Conservation (phyloP, 305 asterid genomes). For the Fraxinus dipetala region DNA sequence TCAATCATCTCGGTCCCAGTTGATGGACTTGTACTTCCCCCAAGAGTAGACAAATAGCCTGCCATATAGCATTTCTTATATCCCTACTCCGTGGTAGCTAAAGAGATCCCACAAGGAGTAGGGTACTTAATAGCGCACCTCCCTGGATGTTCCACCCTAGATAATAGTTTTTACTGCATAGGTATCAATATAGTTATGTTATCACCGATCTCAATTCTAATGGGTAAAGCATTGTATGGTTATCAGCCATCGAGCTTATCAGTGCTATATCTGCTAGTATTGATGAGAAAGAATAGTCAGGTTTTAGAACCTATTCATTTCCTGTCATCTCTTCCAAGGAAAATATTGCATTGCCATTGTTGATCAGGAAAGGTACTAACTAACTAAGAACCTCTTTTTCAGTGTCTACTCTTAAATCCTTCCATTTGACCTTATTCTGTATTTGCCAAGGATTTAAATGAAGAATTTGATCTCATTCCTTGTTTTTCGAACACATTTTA, state of each 20-base stretch:
- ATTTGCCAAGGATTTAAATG: not conserved
- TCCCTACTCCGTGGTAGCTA: not conserved
- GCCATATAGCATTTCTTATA: not conserved
- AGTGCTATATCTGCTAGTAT: not conserved
- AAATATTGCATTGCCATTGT: not conserved
- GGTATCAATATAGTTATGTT: not conserved
- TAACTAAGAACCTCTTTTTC: not conserved
- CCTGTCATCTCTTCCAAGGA: not conserved
- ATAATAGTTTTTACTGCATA: not conserved
- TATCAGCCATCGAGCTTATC: not conserved
- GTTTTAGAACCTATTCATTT: not conserved
- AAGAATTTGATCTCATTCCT: not conserved
- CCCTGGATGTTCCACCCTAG: not conserved
- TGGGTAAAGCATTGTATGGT: not conserved
- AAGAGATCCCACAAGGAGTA: not conserved
- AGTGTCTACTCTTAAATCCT: not conserved
- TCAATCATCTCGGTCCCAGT: not conserved
- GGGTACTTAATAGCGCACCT: not conserved
- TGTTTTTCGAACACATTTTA: not conserved
- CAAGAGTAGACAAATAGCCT: not conserved
- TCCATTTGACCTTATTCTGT: not conserved
- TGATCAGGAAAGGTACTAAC: not conserved
- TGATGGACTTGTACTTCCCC: not conserved
- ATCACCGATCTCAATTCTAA: not conserved
- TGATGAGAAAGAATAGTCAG: not conserved